Conservation (phyloP, 805 yeast genomes). For the Wickerhamiella bombiphila region DNA sequence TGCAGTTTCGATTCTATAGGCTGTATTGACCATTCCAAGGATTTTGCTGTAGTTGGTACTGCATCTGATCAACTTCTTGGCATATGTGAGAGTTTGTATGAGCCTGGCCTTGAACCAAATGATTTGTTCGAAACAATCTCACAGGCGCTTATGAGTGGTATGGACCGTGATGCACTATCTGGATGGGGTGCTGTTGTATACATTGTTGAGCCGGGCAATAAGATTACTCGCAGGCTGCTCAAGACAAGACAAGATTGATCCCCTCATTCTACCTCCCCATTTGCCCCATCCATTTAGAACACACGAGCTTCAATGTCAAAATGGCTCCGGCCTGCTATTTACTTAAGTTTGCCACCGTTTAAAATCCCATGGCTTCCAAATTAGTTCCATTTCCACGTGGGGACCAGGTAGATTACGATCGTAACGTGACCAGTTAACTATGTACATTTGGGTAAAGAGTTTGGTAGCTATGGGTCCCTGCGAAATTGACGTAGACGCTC, state of each 20-base stretch:
- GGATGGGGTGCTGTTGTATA: conserved; percentile 99
- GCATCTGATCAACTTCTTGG: conserved; percentile 95
- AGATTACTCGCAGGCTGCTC: conserved; percentile 72
- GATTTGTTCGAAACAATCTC: conserved; percentile 90
- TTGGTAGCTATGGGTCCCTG: too few relatives aligned
- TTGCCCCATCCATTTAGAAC: too few relatives aligned
- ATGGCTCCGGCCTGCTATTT: too few relatives aligned
- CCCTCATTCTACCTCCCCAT: too few relatives aligned
- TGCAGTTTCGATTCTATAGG: conserved; percentile 96
- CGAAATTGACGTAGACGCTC: conserved; percentile 21
- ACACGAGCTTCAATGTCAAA: too few relatives aligned
- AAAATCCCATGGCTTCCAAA: too few relatives aligned
- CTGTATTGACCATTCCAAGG: conserved; percentile 87
- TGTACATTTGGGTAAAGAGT: too few relatives aligned
- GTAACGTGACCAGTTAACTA: too few relatives aligned
- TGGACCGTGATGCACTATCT: conserved; percentile 90
- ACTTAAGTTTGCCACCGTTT: too few relatives aligned
- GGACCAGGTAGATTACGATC: too few relatives aligned
- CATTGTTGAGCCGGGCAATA: conserved; percentile 48
- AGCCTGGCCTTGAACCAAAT: conserved; percentile 85
- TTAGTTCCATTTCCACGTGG: too few relatives aligned
- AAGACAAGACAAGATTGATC: conserved; percentile 96
- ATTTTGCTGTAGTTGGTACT: conserved; percentile 90
- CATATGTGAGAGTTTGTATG: conserved; percentile 95
- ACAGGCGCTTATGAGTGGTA: conserved; percentile 86